Conservation (phyloP, 1,284 basidiomycete species). For the Chondrostereum purpureum region DNA sequence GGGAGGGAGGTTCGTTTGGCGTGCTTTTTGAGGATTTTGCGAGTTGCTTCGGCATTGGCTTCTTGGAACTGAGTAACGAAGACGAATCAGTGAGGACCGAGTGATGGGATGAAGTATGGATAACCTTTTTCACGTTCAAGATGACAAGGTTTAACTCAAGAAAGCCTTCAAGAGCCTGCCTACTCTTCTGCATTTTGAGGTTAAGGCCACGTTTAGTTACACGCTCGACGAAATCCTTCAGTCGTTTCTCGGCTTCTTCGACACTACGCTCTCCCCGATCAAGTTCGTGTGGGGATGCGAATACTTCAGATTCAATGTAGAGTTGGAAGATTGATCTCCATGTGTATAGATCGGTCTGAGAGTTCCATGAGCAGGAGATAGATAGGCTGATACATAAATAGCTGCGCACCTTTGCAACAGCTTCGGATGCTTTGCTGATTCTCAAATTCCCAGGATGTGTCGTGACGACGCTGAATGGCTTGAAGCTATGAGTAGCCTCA, state of each 20-base stretch:
- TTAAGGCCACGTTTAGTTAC: conserved; percentile 58
- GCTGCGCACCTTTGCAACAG: conserved; percentile 12
- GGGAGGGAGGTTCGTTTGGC: conserved; percentile 78
- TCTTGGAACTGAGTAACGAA: conserved; percentile 57
- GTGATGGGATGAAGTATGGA: conserved; percentile 13
- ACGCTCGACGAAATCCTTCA: conserved; percentile 67
- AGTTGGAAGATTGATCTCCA: conserved; percentile 91
- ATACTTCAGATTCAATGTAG: conserved; percentile 85
- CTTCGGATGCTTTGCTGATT: conserved; percentile 16
- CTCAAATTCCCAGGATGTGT: conserved; percentile 35
- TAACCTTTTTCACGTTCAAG: conserved; percentile 76
- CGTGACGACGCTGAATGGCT: conserved; percentile 37
- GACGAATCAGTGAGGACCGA: too few relatives aligned
- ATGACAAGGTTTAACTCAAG: conserved; percentile 78
- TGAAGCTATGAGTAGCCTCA: conserved; percentile 33
- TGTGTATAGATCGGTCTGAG: conserved; percentile 71
- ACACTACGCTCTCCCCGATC: conserved; percentile 69
- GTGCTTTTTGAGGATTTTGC: conserved; percentile 94
- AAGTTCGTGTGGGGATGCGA: conserved; percentile 73
- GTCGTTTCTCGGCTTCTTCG: conserved; percentile 68
- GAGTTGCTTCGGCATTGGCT: conserved; percentile 84
- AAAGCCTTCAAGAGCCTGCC: conserved; percentile 72
- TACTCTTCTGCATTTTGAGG: conserved; percentile 59
- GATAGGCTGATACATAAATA: conserved; percentile 24
- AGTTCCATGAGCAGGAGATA: conserved; percentile 8